Evolutionary conservation across 1,139 yeast genomes (phyloP), one percentile per base, ranked within the genome.

Genomic region (Hansenula sp.): DNA sequence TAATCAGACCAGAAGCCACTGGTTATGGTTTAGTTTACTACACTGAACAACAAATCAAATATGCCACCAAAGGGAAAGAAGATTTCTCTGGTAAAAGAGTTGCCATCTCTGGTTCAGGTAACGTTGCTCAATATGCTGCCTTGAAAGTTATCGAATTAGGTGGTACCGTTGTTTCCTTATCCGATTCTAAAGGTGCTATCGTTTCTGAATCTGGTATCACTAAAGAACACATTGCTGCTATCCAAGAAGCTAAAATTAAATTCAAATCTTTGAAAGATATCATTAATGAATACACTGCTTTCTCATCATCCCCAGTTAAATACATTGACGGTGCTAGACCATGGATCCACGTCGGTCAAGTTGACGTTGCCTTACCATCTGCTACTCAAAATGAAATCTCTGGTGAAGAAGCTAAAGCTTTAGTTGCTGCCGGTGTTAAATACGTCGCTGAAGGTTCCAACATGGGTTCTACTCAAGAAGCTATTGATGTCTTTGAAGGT

Each of bases 51-150:
- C 93, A 91, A 97, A 89, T 93, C 70, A 94, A 89, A 74, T 84
- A 82, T 70, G 96, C 96, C 53, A 76, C 95, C 53, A 68, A 77
- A 56, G 96, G 96, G 68, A 81, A 84, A 71, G 96, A 90, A 74
- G 67, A 90, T 49, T 86, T 93, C 74, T 70, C 77, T 57, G 97
- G 96, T 68, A 93, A 93, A 80, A 81, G 86, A 65, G 98, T 93
- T 57, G 94, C 96, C 63, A 81, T 93, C 63, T 90, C 97, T 47
- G 99, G 99, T 68, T 84, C 96, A 54, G 99, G 99, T 74, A 93
- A 93, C 72, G 99, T 93, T 67, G 99, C 99, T 50, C 99, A 93
- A 77, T 93, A 79, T 73, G 99, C 99, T 62, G 99, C 98, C 47
- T 80, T 91, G 68, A 93, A 93, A 81, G 96, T 86, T 54, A 89